Percentiles rank a stretch among this genome's conserved stretches.
Conservation (phyloP, 768 basidiomycete genomes). For the Heimioporus sp. region DNA sequence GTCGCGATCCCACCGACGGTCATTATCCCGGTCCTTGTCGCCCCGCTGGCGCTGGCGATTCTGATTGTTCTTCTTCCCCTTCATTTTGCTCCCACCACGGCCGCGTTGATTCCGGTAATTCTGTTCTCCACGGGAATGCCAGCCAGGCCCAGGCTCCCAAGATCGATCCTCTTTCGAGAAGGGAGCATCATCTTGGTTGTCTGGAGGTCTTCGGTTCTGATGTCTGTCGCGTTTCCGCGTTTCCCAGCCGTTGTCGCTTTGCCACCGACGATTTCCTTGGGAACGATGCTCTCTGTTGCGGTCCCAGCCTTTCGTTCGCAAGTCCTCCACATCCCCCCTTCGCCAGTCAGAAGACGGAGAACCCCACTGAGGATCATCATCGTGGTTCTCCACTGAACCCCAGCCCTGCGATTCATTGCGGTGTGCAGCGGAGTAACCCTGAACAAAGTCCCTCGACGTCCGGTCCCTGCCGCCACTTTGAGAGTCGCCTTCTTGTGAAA, state of each 20-base stretch:
- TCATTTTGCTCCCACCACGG: slow-evolving; percentile 40
- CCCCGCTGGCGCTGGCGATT: slow-evolving; percentile 32
- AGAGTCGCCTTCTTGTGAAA: slow-evolving; percentile 40
- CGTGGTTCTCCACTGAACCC: slow-evolving; percentile 40
- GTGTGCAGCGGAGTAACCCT: slow-evolving; percentile 40
- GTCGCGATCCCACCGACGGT: slow-evolving; percentile 35
- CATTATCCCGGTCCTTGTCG: slow-evolving; percentile 27
- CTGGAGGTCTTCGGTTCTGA: slow-evolving; percentile 36
- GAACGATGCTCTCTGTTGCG: slow-evolving; percentile 36
- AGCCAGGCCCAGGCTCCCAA: slow-evolving; percentile 73
- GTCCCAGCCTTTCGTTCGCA: slow-evolving; percentile 36
- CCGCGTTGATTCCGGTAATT: slow-evolving; percentile 36
- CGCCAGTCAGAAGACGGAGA: slow-evolving; percentile 47
- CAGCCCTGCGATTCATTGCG: slow-evolving; percentile 48
- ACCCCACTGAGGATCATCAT: slow-evolving; percentile 38
- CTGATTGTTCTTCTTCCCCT: slow-evolving; percentile 35
- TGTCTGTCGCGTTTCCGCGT: slow-evolving; percentile 45
- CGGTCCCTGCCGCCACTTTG: slow-evolving; percentile 44
- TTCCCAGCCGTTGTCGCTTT: slow-evolving; percentile 50
- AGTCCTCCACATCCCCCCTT: slow-evolving; percentile 36
- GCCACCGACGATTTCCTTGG: slow-evolving; percentile 32
- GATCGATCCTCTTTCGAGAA: slow-evolving; percentile 47
- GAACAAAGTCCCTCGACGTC: slow-evolving; percentile 46
- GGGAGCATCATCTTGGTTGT: slow-evolving; percentile 24
- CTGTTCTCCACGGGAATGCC: slow-evolving; percentile 49